phyloP scores from a whole-genome alignment of 805 yeast genomes.

The Trichomonascus vanleenenianus region DNA sequence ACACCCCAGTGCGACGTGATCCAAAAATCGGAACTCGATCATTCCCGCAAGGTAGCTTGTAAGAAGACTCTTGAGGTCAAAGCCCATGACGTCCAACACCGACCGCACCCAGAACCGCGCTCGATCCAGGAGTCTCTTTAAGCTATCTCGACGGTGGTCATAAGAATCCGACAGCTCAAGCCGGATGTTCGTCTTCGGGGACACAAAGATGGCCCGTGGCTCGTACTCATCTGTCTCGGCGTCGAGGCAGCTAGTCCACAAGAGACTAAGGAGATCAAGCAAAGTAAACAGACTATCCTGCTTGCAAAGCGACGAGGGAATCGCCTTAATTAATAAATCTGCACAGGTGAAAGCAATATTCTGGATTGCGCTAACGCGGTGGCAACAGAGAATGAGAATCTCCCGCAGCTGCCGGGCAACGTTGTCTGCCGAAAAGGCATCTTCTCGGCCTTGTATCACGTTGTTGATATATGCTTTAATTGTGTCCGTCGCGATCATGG shows the following conservation, averaged over 20 bases:
- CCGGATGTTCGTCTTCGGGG: constrained; percentile 40
- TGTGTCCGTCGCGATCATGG: constrained; percentile 53
- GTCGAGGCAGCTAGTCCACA: constrained; percentile 75
- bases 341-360: constrained; percentile 73
- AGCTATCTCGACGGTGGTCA: constrained; percentile 64
- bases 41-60: constrained; percentile 62
- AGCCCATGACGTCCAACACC: constrained; percentile 50
- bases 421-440: constrained; percentile 47
- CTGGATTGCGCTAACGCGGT: constrained; percentile 67
- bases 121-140: constrained; percentile 47
- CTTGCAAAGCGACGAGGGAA: constrained; percentile 78
- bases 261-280: constrained; percentile 68
- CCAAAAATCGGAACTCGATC: constrained; percentile 30
- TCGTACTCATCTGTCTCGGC: constrained; percentile 79
- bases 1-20: constrained; percentile 65
- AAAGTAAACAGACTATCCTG: constrained; percentile 65
- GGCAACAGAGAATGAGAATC: constrained; percentile 65
- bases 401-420: constrained; percentile 63
- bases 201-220: constrained; percentile 61
- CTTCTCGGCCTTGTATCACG: constrained; percentile 45
- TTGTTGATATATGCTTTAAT: constrained; percentile 48
- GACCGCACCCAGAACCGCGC: constrained; percentile 62
- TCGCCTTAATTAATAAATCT: constrained; percentile 50
- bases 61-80: constrained; percentile 70
- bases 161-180: constrained; percentile 67